Evolutionary conservation across 139 green algal genomes (phyloP).

Genomic region (Chlorella sp.): DNA sequence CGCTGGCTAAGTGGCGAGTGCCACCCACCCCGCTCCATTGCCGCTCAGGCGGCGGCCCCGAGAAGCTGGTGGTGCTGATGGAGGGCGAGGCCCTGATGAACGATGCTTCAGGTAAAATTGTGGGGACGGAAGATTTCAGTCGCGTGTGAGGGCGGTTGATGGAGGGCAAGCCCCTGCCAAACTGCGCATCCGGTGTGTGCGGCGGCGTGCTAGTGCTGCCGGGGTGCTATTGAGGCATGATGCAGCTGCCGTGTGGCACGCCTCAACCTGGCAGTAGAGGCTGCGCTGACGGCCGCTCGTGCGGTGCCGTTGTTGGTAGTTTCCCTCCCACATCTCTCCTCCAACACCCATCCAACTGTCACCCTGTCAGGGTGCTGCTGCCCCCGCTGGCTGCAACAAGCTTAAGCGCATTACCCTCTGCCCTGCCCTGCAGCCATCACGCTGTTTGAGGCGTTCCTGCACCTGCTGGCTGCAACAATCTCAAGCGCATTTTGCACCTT

Average conservation of each 20-base stretch:
- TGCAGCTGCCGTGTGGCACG: neutral
- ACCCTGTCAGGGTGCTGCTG: no score
- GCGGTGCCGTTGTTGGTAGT: no score
- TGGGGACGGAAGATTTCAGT: neutral
- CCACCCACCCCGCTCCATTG: neutral
- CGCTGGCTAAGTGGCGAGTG: neutral
- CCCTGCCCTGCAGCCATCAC: slow-evolving; percentile 59
- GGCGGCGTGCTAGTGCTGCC: no score
- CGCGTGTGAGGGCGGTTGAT: no score
- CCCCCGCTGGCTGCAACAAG: no score
- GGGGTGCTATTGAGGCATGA: neutral
- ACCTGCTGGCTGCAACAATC: neutral
- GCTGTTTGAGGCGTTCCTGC: slow-evolving; percentile 64
- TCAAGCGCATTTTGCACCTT: neutral
- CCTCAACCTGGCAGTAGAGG: no score
- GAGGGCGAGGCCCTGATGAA: slow-evolving; percentile 91
- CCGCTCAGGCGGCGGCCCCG: slow-evolving; percentile 62
- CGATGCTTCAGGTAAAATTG: slow-evolving; percentile 59
- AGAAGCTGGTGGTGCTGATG: slow-evolving; percentile 72
- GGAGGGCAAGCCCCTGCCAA: no score
- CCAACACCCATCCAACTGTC: no score
- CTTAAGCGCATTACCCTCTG: neutral
- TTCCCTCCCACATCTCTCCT: no score
- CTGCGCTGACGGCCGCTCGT: no score
- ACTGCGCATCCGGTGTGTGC: no score